These are phyloP conservation scores for Cornus kousa DNA, from an alignment of 148 eudicot species.

Conservation along the genomic window DNA sequence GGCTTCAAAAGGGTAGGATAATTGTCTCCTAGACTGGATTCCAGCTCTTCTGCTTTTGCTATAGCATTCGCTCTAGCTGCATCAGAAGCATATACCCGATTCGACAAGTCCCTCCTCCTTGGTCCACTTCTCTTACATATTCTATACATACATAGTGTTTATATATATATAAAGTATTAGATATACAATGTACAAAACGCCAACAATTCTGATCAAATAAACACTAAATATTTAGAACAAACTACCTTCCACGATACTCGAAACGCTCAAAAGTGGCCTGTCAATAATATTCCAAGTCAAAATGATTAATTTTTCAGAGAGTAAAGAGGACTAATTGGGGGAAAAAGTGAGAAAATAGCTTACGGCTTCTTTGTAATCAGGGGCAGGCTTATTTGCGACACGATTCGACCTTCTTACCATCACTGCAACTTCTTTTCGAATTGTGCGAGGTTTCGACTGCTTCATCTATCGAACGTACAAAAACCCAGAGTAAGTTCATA, in stretches of 20 bases:
- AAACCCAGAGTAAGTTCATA: background rate
- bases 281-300: background rate
- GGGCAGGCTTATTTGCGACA: conserved; percentile 61
- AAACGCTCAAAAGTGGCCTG: conserved; percentile 28
- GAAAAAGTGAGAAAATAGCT: background rate
- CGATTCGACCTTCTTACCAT: conserved; percentile 76
- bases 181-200: background rate
- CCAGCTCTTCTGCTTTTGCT: conserved; percentile 57
- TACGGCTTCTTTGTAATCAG: conserved; percentile 54
- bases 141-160: conserved; percentile 25
- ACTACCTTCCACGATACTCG: conserved; percentile 29
- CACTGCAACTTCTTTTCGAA: conserved; percentile 43
- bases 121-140: conserved; percentile 23
- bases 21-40: conserved; percentile 29
- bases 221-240: background rate
- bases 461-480: conserved; percentile 46
- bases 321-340: background rate
- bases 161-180: background rate
- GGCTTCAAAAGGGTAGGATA: conserved; percentile 55
- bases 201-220: background rate
- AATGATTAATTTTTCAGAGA: background rate
- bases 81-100: conserved; percentile 57
- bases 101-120: conserved; percentile 43
- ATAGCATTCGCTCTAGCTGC: conserved; percentile 48
- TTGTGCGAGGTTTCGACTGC: conserved; percentile 41